phyloP scores from a whole-genome alignment of 73 alveolate genomes.

The Paramecium primaurelia region DNA sequence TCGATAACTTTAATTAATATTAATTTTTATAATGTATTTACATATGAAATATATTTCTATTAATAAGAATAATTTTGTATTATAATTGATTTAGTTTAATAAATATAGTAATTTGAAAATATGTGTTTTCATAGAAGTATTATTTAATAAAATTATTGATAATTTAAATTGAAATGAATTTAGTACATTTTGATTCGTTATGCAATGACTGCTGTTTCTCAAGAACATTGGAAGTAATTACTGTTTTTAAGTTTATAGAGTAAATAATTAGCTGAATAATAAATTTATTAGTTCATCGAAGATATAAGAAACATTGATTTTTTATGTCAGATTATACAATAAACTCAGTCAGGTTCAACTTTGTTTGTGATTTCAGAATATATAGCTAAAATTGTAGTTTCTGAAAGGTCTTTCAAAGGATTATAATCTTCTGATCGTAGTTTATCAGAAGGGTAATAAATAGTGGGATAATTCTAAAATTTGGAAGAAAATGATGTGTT shows the following conservation, averaged over 20 bases:
- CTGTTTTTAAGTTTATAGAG: background rate
- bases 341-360: background rate
- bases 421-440: background rate
- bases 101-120: too few species aligned
- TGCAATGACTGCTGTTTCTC: conserved; percentile 3
- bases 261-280: background rate
- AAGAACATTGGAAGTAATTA: background rate
- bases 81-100: too few species aligned
- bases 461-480: background rate
- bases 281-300: background rate
- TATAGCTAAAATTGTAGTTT: background rate
- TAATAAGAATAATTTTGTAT: too few species aligned
- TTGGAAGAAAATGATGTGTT: background rate
- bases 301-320: background rate
- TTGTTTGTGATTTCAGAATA: conserved; percentile 33
- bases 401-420: conserved; percentile 40
- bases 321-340: background rate
- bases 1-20: too few species aligned
- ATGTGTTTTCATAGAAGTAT: background rate
- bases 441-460: background rate
- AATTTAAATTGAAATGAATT: background rate
- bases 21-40: too few species aligned
- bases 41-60: background rate
- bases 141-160: background rate
- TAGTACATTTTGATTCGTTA: background rate